These are phyloP conservation scores for Rhizoctonia solani DNA, from an alignment of 1,284 basidiomycete genomes.

Conservation along the genomic window DNA sequence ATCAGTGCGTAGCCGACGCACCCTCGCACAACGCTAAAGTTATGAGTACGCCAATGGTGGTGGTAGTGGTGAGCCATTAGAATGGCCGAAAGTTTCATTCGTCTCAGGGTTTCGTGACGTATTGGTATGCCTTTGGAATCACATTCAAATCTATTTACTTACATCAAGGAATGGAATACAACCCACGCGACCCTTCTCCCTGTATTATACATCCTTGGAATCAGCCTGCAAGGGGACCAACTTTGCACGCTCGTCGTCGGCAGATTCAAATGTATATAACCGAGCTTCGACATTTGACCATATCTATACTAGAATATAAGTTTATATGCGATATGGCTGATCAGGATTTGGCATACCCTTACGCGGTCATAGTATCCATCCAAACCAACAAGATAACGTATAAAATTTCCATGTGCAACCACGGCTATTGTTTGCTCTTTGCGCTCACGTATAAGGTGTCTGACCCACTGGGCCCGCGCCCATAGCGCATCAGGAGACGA, in stretches of 20 bases:
- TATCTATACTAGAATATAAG: conserved; percentile 1
- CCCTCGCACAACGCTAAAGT: not conserved
- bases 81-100: not conserved
- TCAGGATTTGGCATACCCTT: not conserved
- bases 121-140: not conserved
- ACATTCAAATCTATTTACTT: not conserved
- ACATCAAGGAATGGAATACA: not conserved
- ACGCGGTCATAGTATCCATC: conserved; percentile 25
- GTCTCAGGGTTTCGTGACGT: not conserved
- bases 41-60: not conserved
- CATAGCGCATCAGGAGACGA: conserved; percentile 1
- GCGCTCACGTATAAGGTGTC: conserved; percentile 2
- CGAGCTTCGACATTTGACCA: conserved; percentile 30
- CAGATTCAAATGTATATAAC: conserved; percentile 12
- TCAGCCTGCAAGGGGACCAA: conserved; percentile 16
- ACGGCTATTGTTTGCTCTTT: conserved; percentile 13
- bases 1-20: not conserved
- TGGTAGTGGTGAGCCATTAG: not conserved
- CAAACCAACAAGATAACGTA: conserved; percentile 24
- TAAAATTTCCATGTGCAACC: conserved; percentile 20
- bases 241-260: conserved; percentile 24
- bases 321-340: too few species aligned
- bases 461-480: conserved; percentile 29
- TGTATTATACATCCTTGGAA: conserved; percentile 14
- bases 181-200: too few species aligned